Percentiles rank a stretch among this genome's conserved stretches.
Conservation (phyloP, 2,329 filamentous ascomycete species). For the Colletotrichum ledebouriae region DNA sequence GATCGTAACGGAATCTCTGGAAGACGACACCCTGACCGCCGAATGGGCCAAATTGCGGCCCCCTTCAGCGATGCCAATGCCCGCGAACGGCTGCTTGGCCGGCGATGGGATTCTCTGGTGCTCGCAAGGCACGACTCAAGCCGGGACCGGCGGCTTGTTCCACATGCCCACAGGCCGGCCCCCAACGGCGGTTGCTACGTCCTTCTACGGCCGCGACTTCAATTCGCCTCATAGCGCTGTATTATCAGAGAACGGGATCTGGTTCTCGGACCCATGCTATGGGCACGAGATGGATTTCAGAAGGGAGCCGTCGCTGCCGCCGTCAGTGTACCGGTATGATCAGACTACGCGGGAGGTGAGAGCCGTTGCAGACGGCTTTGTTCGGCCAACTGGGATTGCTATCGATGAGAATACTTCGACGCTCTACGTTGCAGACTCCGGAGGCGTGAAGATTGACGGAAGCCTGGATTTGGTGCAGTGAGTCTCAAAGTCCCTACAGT, state of each 20-base stretch:
- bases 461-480: conserved; percentile 44
- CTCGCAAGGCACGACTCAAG: conserved; percentile 53
- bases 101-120: conserved; percentile 61
- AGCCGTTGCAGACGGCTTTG: conserved; percentile 62
- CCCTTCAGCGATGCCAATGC: conserved; percentile 59
- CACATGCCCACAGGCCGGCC: conserved; percentile 42
- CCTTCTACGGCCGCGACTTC: conserved; percentile 60
- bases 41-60: conserved; percentile 59
- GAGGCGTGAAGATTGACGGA: conserved; percentile 38
- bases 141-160: conserved; percentile 36
- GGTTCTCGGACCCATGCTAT: conserved; percentile 64
- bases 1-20: conserved; percentile 48
- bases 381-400: conserved; percentile 57
- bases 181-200: conserved; percentile 55
- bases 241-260: conserved; percentile 57
- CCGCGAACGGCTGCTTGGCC: conserved; percentile 53
- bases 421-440: conserved; percentile 60
- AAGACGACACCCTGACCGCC: conserved; percentile 49
- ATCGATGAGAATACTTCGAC: conserved; percentile 54
- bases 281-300: conserved; percentile 62
- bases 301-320: conserved; percentile 58
- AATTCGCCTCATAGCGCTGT: conserved; percentile 62
- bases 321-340: conserved; percentile 63
- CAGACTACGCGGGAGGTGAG: conserved; percentile 56
- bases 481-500: not conserved